Evolutionary conservation across 1,284 basidiomycete genomes (phyloP).

Genomic region (Cutaneotrichosporon daszewskae): DNA sequence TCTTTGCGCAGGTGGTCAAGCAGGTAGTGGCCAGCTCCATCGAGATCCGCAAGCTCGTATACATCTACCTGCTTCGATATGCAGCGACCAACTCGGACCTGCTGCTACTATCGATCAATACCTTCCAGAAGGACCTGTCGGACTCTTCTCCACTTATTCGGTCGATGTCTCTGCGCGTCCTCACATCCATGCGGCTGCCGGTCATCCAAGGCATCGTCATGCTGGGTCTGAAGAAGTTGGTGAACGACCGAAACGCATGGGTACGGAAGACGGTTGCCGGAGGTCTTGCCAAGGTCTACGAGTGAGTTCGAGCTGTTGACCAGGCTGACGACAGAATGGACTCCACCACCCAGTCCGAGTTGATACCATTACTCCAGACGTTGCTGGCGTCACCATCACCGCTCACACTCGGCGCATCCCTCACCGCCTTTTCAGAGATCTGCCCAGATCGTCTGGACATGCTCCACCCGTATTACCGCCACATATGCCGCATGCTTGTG

Average conservation of each 20-base stretch:
- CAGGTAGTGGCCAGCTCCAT: slow-evolving; percentile 84
- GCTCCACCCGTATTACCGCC: slow-evolving; percentile 80
- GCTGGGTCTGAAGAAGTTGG: slow-evolving; percentile 83
- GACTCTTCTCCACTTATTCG: slow-evolving; percentile 88
- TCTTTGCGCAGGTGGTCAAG: slow-evolving; percentile 91
- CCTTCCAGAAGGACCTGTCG: slow-evolving; percentile 93
- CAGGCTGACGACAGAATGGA: slow-evolving; percentile 58
- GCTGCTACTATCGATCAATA: slow-evolving; percentile 93
- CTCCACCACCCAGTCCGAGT: slow-evolving; percentile 60
- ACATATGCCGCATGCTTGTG: slow-evolving; percentile 72
- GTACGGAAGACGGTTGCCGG: slow-evolving; percentile 87
- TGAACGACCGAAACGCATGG: slow-evolving; percentile 84
- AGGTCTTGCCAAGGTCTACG: slow-evolving; percentile 78
- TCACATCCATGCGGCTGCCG: slow-evolving; percentile 83
- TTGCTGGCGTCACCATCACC: slow-evolving; percentile 79
- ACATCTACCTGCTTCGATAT: slow-evolving; percentile 92
- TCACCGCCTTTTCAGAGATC: slow-evolving; percentile 75
- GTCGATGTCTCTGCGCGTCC: slow-evolving; percentile 88
- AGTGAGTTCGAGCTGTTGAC: slow-evolving; percentile 53
- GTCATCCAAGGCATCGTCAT: slow-evolving; percentile 79
- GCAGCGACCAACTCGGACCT: slow-evolving; percentile 90
- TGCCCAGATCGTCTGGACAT: slow-evolving; percentile 80
- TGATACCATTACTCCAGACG: slow-evolving; percentile 67
- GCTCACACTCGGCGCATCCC: slow-evolving; percentile 77
- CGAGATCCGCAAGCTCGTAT: slow-evolving; percentile 93